phyloP scores from a whole-genome alignment of 345 rosid genomes.

The Populus tremula region DNA sequence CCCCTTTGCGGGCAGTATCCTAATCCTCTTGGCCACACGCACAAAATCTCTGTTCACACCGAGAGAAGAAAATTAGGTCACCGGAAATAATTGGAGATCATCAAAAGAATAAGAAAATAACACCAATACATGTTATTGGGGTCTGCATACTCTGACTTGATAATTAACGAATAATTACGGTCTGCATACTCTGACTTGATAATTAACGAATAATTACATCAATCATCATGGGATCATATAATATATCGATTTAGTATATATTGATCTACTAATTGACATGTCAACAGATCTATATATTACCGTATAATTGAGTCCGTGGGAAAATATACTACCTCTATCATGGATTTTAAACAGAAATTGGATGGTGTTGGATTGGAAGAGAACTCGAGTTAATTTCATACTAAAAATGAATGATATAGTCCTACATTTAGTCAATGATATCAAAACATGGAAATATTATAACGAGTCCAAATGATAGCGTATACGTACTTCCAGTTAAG shows the following conservation, averaged over 20 bases:
- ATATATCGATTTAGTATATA: background rate
- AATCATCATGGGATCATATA: too few relatives aligned
- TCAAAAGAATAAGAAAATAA: background rate
- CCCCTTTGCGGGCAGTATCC: slow-evolving; percentile 74
- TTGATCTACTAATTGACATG: background rate
- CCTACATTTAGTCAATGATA: background rate
- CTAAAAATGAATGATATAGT: too few relatives aligned
- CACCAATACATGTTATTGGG: background rate
- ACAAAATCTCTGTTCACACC: slow-evolving; percentile 67
- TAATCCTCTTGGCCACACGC: slow-evolving; percentile 83
- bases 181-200: background rate
- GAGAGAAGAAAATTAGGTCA: background rate
- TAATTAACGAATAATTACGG: too few relatives aligned
- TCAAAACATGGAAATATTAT: background rate
- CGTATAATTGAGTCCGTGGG: too few relatives aligned
- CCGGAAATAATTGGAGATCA: too few relatives aligned
- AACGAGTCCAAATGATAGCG: background rate
- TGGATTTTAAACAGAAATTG: too few relatives aligned
- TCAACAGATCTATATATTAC: background rate
- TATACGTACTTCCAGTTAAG: slow-evolving; percentile 75
- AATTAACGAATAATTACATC: too few relatives aligned
- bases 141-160: background rate
- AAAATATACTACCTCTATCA: too few relatives aligned
- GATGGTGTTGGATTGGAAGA: too few relatives aligned
- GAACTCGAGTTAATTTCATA: too few relatives aligned